Conservation (phyloP, 495 filamentous ascomycete species). For the Pyrenopolyporus hunteri region DNA sequence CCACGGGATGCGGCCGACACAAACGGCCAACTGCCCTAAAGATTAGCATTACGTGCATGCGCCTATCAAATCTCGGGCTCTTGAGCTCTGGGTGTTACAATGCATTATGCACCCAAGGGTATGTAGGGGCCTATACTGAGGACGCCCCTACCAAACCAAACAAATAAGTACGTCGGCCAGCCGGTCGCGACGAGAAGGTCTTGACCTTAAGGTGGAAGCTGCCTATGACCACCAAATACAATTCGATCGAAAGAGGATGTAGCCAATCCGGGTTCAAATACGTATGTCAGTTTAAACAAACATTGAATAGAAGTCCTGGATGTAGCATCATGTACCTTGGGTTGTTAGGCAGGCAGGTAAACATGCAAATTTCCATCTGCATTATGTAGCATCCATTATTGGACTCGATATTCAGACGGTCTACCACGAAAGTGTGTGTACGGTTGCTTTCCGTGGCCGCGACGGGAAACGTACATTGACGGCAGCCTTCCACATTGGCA, state of each 20-base stretch:
- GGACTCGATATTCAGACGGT: constrained; percentile 14
- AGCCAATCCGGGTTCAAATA: too few species aligned
- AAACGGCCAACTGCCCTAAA: constrained; percentile 33
- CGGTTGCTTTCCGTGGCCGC: constrained; percentile 19
- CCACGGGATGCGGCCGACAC: constrained; percentile 15
- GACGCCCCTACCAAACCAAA: constrained; percentile 35
- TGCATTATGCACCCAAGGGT: constrained; percentile 33
- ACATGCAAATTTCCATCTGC: constrained; percentile 31
- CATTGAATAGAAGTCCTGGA: too few species aligned
- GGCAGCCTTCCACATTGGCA: neutral
- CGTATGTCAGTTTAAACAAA: too few species aligned
- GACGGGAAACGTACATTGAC: constrained; percentile 7
- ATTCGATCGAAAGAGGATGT: constrained; percentile 9
- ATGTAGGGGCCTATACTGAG: constrained; percentile 7
- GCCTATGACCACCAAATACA: constrained; percentile 13
- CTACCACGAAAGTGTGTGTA: constrained; percentile 3
- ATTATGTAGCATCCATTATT: constrained; percentile 21
- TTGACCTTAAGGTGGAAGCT: neutral
- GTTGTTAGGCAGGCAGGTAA: too few species aligned
- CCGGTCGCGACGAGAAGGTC: constrained; percentile 10
- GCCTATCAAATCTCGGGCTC: constrained; percentile 34
- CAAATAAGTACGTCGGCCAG: constrained; percentile 15
- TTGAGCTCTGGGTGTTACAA: constrained; percentile 15
- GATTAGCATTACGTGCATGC: constrained; percentile 37
- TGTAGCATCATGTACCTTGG: too few species aligned